Percentiles rank a stretch among this genome's conserved stretches.
Evolutionary conservation across 257 asterid species (phyloP).

Genomic region (Knoxia roxburghii): DNA sequence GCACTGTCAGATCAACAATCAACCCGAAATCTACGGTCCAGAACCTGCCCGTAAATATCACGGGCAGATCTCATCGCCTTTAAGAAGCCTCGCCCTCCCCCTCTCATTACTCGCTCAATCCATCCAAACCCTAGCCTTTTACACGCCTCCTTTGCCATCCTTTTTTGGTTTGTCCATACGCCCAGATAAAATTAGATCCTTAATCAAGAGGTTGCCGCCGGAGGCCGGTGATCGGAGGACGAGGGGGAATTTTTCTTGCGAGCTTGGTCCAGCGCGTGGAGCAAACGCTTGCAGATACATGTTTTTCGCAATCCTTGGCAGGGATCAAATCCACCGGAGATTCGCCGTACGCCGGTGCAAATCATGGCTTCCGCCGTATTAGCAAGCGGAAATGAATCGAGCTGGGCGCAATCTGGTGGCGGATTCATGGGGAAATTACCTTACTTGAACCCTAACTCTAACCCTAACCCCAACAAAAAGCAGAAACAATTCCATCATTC

Average conservation of each 20-base stretch:
- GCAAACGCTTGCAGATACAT: slow-evolving; percentile 31
- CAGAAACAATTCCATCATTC: slow-evolving; percentile 61
- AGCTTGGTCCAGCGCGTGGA: slow-evolving; percentile 24
- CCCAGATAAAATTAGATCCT: background rate
- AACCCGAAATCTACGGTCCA: slow-evolving; percentile 27
- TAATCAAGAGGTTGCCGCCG: background rate
- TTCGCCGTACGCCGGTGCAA: slow-evolving; percentile 38
- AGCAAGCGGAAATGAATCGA: slow-evolving; percentile 81
- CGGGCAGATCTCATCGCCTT: slow-evolving; percentile 96
- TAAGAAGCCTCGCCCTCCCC: slow-evolving; percentile 58
- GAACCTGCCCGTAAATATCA: slow-evolving; percentile 47
- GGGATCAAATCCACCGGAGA: slow-evolving; percentile 32
- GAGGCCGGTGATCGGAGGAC: slow-evolving; percentile 18
- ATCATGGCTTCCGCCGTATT: slow-evolving; percentile 86
- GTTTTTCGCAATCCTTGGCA: slow-evolving; percentile 25
- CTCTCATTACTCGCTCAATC: slow-evolving; percentile 59
- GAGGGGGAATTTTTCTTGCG: background rate
- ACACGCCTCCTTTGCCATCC: background rate
- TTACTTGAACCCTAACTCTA: slow-evolving; percentile 57
- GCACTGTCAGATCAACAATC: slow-evolving; percentile 37
- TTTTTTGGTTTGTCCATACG: background rate
- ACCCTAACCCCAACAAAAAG: slow-evolving; percentile 77
- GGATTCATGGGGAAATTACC: slow-evolving; percentile 77
- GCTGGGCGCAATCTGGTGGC: slow-evolving; percentile 61
- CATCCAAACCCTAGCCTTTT: slow-evolving; percentile 49